phyloP scores from a whole-genome alignment of 2,329 filamentous ascomycete species.

The Cadophora sp. region DNA sequence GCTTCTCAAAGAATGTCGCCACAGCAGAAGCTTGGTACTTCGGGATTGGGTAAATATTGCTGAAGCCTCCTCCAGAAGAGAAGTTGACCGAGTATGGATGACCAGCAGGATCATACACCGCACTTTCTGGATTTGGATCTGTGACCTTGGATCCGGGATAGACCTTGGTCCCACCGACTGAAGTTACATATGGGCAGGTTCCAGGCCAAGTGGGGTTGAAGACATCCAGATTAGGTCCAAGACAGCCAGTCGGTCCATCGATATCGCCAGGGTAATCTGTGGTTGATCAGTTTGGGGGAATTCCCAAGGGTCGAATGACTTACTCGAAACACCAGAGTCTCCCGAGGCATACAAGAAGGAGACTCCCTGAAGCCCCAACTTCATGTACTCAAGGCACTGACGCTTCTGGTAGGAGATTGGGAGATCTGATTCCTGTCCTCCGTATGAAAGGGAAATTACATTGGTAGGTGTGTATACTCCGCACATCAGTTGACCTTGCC shows the following conservation, averaged over 20 bases:
- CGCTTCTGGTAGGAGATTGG: neutral
- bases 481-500: neutral
- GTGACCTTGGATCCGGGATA: constrained; percentile 46
- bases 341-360: neutral
- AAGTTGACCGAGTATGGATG: constrained; percentile 38
- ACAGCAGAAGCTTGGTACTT: constrained; percentile 51
- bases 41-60: constrained; percentile 52
- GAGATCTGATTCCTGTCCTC: neutral
- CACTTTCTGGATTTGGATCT: constrained; percentile 35
- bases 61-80: constrained; percentile 53
- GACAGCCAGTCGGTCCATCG: neutral
- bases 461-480: neutral
- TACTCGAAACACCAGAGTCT: neutral
- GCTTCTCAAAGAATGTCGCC: neutral
- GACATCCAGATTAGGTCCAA: neutral
- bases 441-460: neutral
- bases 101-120: constrained; percentile 36
- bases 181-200: neutral
- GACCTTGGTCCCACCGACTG: constrained; percentile 25
- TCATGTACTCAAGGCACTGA: neutral
- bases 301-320: neutral
- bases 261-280: neutral
- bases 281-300: neutral
- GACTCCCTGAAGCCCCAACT: neutral
- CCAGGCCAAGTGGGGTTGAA: neutral